Evolutionary conservation across 495 filamentous ascomycete genomes (phyloP).

Genomic region (Aspergillus cavernicola): DNA sequence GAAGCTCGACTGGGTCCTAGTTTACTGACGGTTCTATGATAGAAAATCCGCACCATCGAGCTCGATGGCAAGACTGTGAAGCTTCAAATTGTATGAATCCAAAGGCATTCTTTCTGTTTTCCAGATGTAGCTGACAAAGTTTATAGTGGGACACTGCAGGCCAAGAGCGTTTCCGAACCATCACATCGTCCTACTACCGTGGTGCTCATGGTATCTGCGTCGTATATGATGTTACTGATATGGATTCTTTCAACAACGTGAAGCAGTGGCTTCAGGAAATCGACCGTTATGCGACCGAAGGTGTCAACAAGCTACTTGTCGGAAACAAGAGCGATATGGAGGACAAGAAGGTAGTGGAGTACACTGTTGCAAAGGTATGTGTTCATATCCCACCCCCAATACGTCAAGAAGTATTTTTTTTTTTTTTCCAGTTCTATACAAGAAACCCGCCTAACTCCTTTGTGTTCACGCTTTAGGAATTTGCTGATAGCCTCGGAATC

Average conservation of each 20-base stretch:
- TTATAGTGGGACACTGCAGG: conserved; percentile 95
- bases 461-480: conserved; percentile 70
- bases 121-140: conserved; percentile 15
- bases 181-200: conserved; percentile 99
- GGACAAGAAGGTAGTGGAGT: conserved; percentile 99
- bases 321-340: conserved; percentile 99
- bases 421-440: background rate
- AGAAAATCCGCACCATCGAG: conserved; percentile 99
- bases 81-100: conserved; percentile 82
- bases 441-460: conserved; percentile 16
- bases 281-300: conserved; percentile 96
- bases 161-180: conserved; percentile 98
- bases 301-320: conserved; percentile 97
- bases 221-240: conserved; percentile 99
- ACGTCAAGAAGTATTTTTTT: background rate
- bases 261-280: conserved; percentile 99
- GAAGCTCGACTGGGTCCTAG: background rate
- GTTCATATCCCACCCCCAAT: background rate
- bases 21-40: conserved; percentile 20
- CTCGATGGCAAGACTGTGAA: conserved; percentile 99
- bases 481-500: conserved; percentile 97
- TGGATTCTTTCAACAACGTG: conserved; percentile 99
- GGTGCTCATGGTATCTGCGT: conserved; percentile 98
- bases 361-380: conserved; percentile 95
- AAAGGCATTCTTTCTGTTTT: background rate